These are phyloP conservation scores for Suhomyces kunorum DNA, from an alignment of 1,139 yeast genomes.

Conservation along the genomic window DNA sequence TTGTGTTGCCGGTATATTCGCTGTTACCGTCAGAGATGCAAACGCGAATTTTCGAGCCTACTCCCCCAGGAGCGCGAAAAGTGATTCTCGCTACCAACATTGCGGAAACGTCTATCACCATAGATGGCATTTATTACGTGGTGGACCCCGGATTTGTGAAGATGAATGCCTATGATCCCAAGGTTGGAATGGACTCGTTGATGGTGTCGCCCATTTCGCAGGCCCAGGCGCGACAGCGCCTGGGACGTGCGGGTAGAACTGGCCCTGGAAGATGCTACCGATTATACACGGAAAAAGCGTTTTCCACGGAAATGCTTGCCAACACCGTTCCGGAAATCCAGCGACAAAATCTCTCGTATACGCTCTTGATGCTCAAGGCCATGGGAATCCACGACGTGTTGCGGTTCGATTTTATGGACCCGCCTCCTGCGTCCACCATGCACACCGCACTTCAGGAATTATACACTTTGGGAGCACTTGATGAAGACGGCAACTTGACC, in stretches of 20 bases:
- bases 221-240: slow-evolving; percentile 80
- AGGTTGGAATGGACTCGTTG: slow-evolving; percentile 75
- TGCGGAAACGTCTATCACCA: slow-evolving; percentile 66
- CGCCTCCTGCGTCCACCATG: slow-evolving; percentile 80
- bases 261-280: slow-evolving; percentile 84
- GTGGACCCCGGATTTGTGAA: slow-evolving; percentile 83
- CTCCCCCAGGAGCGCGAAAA: slow-evolving; percentile 69
- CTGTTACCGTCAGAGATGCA: slow-evolving; percentile 78
- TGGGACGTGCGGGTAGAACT: slow-evolving; percentile 86
- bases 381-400: slow-evolving; percentile 88
- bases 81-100: slow-evolving; percentile 79
- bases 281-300: slow-evolving; percentile 70
- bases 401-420: slow-evolving; percentile 90
- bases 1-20: slow-evolving; percentile 85
- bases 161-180: slow-evolving; percentile 73
- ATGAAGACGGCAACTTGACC: slow-evolving; percentile 76
- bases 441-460: slow-evolving; percentile 80
- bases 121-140: slow-evolving; percentile 75
- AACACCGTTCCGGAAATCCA: slow-evolving; percentile 91
- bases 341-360: slow-evolving; percentile 81
- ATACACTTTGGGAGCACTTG: slow-evolving; percentile 79
- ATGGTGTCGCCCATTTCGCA: slow-evolving; percentile 74
- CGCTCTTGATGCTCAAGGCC: slow-evolving; percentile 87
- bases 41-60: slow-evolving; percentile 68
- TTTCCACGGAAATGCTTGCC: slow-evolving; percentile 74